Conservation (phyloP, 352 stramenopile species). For the Globisporangium perplexum region DNA sequence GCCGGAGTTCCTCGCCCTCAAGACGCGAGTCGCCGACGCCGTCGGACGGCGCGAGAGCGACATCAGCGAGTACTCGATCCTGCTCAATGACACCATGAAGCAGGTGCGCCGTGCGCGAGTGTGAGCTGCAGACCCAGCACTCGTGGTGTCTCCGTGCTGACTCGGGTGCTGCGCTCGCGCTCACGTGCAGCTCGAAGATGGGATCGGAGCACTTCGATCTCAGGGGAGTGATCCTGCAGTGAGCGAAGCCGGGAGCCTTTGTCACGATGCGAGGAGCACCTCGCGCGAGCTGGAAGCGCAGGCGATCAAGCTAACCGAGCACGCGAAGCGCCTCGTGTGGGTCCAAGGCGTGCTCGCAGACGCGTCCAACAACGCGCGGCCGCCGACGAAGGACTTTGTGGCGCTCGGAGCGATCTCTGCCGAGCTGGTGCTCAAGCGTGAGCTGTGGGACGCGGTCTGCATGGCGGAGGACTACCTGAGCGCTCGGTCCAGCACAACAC, state of each 20-base stretch:
- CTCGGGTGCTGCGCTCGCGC: neutral
- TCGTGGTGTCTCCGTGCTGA: neutral
- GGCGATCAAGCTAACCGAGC: constrained; percentile 18
- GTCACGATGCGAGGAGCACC: constrained; percentile 22
- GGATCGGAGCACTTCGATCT: constrained; percentile 22
- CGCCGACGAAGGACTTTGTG: constrained; percentile 26
- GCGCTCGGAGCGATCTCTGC: constrained; percentile 26
- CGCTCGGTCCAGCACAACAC: constrained; percentile 23
- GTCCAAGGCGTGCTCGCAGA: constrained; percentile 39
- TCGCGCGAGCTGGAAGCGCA: constrained; percentile 22
- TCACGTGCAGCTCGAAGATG: neutral
- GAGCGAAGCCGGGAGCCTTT: constrained; percentile 23
- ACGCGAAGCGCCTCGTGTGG: constrained; percentile 23
- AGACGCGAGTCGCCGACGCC: constrained; percentile 23
- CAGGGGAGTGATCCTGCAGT: constrained; percentile 25
- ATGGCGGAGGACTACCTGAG: constrained; percentile 39
- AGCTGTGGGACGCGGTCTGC: constrained; percentile 55
- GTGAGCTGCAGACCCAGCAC: neutral
- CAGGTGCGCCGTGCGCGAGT: constrained; percentile 4
- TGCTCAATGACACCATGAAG: constrained; percentile 17
- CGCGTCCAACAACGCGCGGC: constrained; percentile 21
- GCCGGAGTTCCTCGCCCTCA: constrained; percentile 38
- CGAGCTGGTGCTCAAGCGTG: constrained; percentile 48
- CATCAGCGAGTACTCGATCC: constrained; percentile 19
- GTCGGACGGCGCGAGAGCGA: constrained; percentile 23